These are phyloP conservation scores for Westerdykella sp. DNA, from an alignment of 2,329 filamentous ascomycete species.

Conservation along the genomic window DNA sequence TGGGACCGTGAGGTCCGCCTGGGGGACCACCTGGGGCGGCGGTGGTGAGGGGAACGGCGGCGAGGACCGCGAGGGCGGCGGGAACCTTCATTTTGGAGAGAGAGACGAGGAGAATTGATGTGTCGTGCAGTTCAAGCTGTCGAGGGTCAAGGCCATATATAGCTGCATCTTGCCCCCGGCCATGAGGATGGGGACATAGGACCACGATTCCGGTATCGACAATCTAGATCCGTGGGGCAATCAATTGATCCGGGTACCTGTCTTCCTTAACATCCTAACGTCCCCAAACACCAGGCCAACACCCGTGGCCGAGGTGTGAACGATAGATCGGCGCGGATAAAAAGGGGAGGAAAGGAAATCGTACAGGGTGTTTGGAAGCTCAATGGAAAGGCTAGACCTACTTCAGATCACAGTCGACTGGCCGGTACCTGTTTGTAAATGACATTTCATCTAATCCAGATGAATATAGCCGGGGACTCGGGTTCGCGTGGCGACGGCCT, in stretches of 20 bases:
- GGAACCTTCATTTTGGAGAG: slow-evolving; percentile 22
- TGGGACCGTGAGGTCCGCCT: slow-evolving; percentile 1
- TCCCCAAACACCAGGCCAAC: slow-evolving; percentile 8
- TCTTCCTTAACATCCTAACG: slow-evolving; percentile 1
- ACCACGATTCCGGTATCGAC: slow-evolving; percentile 7
- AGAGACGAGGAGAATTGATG: neutral
- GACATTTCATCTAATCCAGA: slow-evolving; percentile 2
- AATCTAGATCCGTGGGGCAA: slow-evolving; percentile 7
- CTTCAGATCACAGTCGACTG: too few relatives aligned
- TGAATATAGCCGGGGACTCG: slow-evolving; percentile 11
- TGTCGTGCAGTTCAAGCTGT: slow-evolving; percentile 1
- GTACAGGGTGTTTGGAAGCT: neutral
- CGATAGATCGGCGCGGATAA: slow-evolving; percentile 14
- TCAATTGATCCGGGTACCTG: slow-evolving; percentile 14
- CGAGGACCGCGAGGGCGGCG: slow-evolving; percentile 8
- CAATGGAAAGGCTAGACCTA: too few relatives aligned
- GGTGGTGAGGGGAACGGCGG: slow-evolving; percentile 13
- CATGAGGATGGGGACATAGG: slow-evolving; percentile 3
- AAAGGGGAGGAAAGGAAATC: slow-evolving; percentile 6
- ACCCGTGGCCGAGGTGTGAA: slow-evolving; percentile 5
- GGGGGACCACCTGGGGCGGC: slow-evolving; percentile 11
- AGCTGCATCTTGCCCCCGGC: slow-evolving; percentile 1
- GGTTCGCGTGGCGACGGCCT: neutral
- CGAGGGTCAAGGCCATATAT: slow-evolving; percentile 6
- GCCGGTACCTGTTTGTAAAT: slow-evolving; percentile 10